phyloP scores from a whole-genome alignment of 495 filamentous ascomycete genomes.

The Xylona heveae region DNA sequence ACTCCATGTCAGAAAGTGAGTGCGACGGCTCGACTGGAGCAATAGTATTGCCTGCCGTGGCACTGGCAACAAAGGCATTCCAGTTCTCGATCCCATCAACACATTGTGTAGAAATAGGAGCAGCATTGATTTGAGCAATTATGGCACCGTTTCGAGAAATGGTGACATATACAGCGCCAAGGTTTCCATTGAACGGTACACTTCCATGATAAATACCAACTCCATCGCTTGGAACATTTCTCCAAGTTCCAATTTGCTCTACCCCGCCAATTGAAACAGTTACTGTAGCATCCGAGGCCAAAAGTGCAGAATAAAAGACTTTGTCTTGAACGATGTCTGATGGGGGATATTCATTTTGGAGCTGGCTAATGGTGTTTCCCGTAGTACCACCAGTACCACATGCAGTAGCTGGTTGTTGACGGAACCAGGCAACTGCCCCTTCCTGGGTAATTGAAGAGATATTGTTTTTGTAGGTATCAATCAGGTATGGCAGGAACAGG shows the following conservation, averaged over 20 bases:
- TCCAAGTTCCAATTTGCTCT: no score
- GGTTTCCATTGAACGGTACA: conserved; percentile 24
- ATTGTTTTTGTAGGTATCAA: conserved; percentile 7
- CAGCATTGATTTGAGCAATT: conserved; percentile 19
- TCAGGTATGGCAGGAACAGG: conserved; percentile 37
- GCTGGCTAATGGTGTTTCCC: conserved; percentile 21
- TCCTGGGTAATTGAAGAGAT: conserved; percentile 19
- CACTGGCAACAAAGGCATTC: conserved; percentile 1
- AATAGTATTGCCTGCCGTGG: no score
- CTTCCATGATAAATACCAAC: conserved; percentile 30
- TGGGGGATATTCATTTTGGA: conserved; percentile 8
- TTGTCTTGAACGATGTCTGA: conserved; percentile 15
- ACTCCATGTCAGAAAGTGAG: no score
- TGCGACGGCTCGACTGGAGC: no score
- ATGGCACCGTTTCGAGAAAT: conserved; percentile 20
- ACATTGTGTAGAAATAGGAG: conserved; percentile 23
- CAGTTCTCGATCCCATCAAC: conserved; percentile 9
- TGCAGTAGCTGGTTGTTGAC: conserved; percentile 19
- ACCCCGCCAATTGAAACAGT: conserved; percentile 32
- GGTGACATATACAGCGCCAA: conserved; percentile 28
- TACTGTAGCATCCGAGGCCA: conserved; percentile 15
- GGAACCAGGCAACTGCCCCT: conserved; percentile 44
- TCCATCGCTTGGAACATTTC: no score
- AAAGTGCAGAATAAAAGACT: conserved; percentile 19
- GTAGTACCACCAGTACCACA: conserved; percentile 17